phyloP scores from a whole-genome alignment of 345 rosid species.

The Ceriops tagal region DNA sequence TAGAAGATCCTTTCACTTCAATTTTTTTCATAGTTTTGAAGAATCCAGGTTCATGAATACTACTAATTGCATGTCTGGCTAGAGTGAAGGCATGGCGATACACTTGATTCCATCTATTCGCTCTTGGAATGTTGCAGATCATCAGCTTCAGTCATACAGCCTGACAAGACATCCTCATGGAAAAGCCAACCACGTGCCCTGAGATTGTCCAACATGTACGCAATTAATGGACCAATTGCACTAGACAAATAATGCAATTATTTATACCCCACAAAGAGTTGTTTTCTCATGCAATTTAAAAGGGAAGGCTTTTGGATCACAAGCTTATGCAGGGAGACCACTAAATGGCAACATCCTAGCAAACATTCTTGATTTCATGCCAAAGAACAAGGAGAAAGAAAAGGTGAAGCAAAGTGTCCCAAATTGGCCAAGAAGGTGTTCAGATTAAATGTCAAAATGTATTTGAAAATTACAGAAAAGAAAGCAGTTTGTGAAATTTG shows the following conservation, averaged over 20 bases:
- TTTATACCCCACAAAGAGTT: no score
- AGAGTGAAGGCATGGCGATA: constrained; percentile 8
- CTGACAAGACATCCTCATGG: constrained; percentile 26
- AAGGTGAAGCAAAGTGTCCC: no score
- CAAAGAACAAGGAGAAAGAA: no score
- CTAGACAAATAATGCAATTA: neutral
- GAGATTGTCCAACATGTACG: neutral
- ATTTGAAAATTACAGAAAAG: no score
- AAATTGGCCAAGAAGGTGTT: no score
- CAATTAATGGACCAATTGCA: neutral
- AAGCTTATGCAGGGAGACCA: no score
- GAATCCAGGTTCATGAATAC: constrained; percentile 11
- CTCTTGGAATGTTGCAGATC: constrained; percentile 34
- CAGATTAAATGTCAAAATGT: no score
- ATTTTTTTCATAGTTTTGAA: constrained; percentile 48
- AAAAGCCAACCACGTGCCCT: constrained; percentile 1
- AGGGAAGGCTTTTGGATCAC: no score
- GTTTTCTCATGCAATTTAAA: no score
- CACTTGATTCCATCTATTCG: constrained; percentile 9
- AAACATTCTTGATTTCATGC: no score
- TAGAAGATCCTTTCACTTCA: constrained; percentile 41
- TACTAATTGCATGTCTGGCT: neutral
- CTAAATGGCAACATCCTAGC: no score
- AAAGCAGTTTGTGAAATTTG: no score
- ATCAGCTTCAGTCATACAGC: constrained; percentile 30